Percentiles rank a stretch among this genome's conserved stretches.
phyloP scores from a whole-genome alignment of 345 rosid genomes.

The Salix exigua region DNA sequence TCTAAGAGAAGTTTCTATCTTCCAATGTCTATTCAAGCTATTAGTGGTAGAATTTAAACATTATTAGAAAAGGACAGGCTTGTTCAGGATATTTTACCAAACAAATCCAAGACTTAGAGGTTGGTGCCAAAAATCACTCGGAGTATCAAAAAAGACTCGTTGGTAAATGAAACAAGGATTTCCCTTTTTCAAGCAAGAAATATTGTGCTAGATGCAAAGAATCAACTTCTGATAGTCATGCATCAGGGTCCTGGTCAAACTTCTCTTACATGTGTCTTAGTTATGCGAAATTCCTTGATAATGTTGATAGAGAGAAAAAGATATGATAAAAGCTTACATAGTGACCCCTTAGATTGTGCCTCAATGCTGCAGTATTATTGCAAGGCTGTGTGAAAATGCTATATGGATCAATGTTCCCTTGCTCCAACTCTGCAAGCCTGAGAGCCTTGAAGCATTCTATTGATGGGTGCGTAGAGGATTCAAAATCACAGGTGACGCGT shows the following conservation, averaged over 20 bases:
- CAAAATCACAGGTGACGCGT: constrained; percentile 48
- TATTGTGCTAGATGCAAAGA: not conserved
- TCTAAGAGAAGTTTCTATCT: not conserved
- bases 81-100: not conserved
- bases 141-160: not conserved
- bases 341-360: constrained; percentile 56
- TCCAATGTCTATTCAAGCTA: not conserved
- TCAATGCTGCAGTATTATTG: constrained; percentile 47
- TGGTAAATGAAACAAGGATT: not conserved
- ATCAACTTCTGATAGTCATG: not conserved
- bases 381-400: constrained; percentile 86
- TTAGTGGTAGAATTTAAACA: not conserved
- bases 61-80: not conserved
- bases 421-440: constrained; percentile 52
- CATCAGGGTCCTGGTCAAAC: not conserved
- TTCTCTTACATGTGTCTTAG: not conserved
- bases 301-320: not conserved
- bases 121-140: not conserved
- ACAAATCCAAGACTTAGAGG: not conserved
- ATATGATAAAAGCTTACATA: constrained; percentile 49
- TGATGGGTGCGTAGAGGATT: constrained; percentile 68
- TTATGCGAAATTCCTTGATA: not conserved
- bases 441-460: constrained; percentile 57
- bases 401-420: constrained; percentile 76
- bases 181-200: not conserved